phyloP scores from a whole-genome alignment of 1,284 basidiomycete genomes.

The Limonomyces culmigenus region DNA sequence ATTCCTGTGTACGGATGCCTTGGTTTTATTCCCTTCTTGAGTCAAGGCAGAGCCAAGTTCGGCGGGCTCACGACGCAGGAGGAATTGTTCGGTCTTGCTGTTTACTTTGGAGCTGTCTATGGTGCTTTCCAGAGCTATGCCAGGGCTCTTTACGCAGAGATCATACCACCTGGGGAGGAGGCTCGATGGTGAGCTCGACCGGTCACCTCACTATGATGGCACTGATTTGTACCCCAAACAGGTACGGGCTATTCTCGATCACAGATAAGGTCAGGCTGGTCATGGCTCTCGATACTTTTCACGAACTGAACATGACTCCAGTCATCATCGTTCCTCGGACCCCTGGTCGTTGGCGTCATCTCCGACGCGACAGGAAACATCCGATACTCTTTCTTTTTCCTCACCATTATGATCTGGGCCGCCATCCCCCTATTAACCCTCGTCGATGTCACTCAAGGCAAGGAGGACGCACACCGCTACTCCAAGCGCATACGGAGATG shows the following conservation, averaged over 20 bases:
- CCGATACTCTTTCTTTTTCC: conserved; percentile 78
- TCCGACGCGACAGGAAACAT: conserved; percentile 80
- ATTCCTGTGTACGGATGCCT: conserved; percentile 76
- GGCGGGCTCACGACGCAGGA: conserved; percentile 62
- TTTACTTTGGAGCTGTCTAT: conserved; percentile 69
- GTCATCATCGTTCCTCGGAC: conserved; percentile 82
- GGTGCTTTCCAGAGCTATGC: conserved; percentile 73
- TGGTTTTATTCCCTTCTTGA: conserved; percentile 49
- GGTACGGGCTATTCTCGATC: conserved; percentile 70
- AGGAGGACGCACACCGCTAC: conserved; percentile 47
- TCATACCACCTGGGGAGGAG: conserved; percentile 66
- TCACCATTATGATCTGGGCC: conserved; percentile 62
- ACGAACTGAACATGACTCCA: conserved; percentile 14
- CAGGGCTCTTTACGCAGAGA: conserved; percentile 60
- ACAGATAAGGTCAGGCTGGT: conserved; percentile 54
- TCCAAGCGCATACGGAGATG: too few relatives aligned
- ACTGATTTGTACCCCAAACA: conserved; percentile 6
- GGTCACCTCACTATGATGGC: neutral
- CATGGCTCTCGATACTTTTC: conserved; percentile 1
- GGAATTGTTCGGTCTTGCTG: conserved; percentile 74
- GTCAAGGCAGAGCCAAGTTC: conserved; percentile 22
- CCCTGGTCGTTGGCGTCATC: conserved; percentile 71
- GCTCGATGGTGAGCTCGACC: conserved; percentile 43
- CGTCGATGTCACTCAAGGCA: conserved; percentile 55
- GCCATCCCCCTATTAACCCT: conserved; percentile 60